phyloP scores from a whole-genome alignment of 129 eudicot genomes.

The Smallanthus sonchifolius region DNA sequence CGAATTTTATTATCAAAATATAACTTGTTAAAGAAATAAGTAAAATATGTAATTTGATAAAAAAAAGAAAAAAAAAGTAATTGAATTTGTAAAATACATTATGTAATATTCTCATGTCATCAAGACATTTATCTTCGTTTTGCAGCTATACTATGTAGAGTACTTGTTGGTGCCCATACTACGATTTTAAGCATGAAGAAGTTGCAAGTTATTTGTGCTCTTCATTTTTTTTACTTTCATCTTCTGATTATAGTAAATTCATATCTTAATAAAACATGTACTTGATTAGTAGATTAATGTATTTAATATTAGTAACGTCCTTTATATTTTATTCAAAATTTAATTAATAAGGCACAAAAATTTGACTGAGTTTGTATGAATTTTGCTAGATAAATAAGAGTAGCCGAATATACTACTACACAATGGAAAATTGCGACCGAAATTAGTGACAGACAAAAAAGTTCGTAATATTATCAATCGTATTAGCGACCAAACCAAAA shows the following conservation, averaged over 20 bases:
- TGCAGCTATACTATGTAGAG: conserved; percentile 30
- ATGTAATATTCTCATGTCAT: neutral
- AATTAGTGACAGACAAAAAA: too few relatives aligned
- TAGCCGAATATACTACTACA: too few relatives aligned
- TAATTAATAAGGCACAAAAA: too few relatives aligned
- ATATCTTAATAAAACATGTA: neutral
- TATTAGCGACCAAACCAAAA: too few relatives aligned
- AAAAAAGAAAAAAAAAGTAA: neutral
- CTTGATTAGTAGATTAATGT: neutral
- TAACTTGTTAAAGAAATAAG: neutral
- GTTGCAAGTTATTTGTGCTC: neutral
- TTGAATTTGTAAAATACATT: neutral
- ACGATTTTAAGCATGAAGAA: conserved; percentile 25
- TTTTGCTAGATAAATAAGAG: too few relatives aligned
- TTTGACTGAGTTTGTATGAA: too few relatives aligned
- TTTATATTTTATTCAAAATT: too few relatives aligned
- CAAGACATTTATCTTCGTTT: neutral
- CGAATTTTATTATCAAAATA: neutral
- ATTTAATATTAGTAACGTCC: neutral
- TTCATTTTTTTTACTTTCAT: neutral
- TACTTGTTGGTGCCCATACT: conserved; percentile 32
- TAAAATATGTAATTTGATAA: neutral
- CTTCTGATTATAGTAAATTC: neutral
- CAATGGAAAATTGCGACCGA: too few relatives aligned
- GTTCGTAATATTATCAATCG: too few relatives aligned